Base-by-base conservation (phyloP, 352 stramenopile genomes). In the Blastocystis sp. region DNA sequence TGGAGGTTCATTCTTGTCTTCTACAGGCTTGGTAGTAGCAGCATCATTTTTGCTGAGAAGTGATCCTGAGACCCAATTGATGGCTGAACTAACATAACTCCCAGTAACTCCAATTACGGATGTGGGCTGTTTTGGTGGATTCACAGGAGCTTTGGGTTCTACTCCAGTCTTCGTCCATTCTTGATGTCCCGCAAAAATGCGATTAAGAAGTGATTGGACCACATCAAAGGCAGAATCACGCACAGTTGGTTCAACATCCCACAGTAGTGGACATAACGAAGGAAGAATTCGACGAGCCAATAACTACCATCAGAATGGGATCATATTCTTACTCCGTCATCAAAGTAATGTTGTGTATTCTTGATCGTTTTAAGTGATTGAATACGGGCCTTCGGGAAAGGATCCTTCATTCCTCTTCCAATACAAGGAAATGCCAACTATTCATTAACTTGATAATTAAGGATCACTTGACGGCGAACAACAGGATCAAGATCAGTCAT, bases 361-460 rank as follows among this genome's bases (percentile, higher is more conserved):
- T 83, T 83, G 52, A 87, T 77, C 24, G 77, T 78, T 32, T 87
- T 87, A 24, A 87, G 58, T 29, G 77, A 87, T 54, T 87, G 77
- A 37, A 78, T 78, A 35, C 77, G 42, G 19, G 77, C 65, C 65
- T 87, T 87, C 2, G 77, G 56, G 58, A 87, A 87, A 7, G 65
- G 59, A n/a, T 87, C 77, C 27, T 49, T 37, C 52, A 87, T 37
- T 16, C 77, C 77, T 9, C 56, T 14, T 3, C 77, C 77, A 37
- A 87, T 75, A 42, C 77, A 87, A 19, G 77, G 77, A 32, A 87
- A 87, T 27, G 65, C 65, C 11, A 63, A 46, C 71, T 83, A 83
- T 5, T 3, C 7, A n/a, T 83, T 0, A 66, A 12, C 2, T 37
- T 12, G 19, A 19, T 27, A n/a, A 1, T 35, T 16, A 42, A 27